These are phyloP conservation scores for Pulicaria dysenterica DNA, from an alignment of 129 eudicot genomes.

Conservation along the genomic window DNA sequence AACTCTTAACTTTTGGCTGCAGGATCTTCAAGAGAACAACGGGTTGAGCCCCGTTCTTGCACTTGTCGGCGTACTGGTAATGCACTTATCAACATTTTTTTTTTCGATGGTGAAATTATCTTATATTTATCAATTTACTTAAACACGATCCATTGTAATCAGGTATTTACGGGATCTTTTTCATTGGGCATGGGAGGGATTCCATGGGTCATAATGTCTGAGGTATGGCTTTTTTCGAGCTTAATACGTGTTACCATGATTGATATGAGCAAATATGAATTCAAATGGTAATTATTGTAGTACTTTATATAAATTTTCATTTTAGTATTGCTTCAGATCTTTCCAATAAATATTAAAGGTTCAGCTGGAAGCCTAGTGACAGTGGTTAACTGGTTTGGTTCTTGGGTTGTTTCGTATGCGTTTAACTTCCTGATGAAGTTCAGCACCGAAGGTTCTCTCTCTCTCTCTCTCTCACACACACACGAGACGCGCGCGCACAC, in stretches of 20 bases:
- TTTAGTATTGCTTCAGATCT: slow-evolving; percentile 55
- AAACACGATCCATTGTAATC: slow-evolving; percentile 19
- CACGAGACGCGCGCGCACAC: too few species aligned
- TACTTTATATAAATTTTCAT: background rate
- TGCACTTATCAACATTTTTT: background rate
- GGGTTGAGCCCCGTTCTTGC: slow-evolving; percentile 68
- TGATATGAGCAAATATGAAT: background rate
- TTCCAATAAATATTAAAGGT: slow-evolving; percentile 90
- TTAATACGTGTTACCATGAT: slow-evolving; percentile 10
- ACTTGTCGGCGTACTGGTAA: slow-evolving; percentile 82
- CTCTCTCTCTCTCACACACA: slow-evolving; percentile 10
- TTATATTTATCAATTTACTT: background rate
- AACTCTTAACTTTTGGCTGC: slow-evolving; percentile 14
- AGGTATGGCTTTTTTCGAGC: slow-evolving; percentile 49
- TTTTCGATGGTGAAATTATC: slow-evolving; percentile 2
- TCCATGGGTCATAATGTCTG: slow-evolving; percentile 94
- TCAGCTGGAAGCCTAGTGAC: slow-evolving; percentile 91
- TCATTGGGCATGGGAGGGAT: slow-evolving; percentile 92
- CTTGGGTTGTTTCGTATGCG: slow-evolving; percentile 79
- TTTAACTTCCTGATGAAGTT: slow-evolving; percentile 68
- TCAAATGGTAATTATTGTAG: background rate
- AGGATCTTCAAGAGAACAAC: slow-evolving; percentile 56
- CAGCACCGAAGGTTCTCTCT: slow-evolving; percentile 70
- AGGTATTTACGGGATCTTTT: slow-evolving; percentile 70
- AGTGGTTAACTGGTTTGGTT: slow-evolving; percentile 83